phyloP scores from a whole-genome alignment of 2,329 filamentous ascomycete species.

The Neurospora sp. region DNA sequence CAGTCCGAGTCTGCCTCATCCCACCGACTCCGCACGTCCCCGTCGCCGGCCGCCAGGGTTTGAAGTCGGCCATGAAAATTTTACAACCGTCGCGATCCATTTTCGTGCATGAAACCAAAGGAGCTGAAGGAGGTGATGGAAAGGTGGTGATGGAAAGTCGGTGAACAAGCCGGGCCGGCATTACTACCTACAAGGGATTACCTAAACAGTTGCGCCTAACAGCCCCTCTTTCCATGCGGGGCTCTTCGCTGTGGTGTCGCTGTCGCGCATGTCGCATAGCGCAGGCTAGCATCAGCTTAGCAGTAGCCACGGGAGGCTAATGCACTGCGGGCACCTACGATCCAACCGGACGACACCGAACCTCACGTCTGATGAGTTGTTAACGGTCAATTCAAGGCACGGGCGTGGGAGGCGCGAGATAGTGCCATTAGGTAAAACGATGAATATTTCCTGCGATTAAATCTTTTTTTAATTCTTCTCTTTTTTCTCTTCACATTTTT shows the following conservation, averaged over 20 bases:
- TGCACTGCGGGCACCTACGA: not conserved
- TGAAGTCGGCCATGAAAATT: not conserved
- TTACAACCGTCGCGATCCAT: not conserved
- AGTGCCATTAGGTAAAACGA: not conserved
- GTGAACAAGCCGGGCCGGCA: not conserved
- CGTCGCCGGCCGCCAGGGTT: not conserved
- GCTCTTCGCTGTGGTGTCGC: not conserved
- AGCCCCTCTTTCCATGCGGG: not conserved
- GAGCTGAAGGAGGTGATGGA: slow-evolving; percentile 23
- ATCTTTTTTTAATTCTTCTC: not conserved
- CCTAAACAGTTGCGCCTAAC: not conserved
- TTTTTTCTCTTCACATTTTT: not conserved
- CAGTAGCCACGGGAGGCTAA: not conserved
- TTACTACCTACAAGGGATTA: not conserved
- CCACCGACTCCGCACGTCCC: not conserved
- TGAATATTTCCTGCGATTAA: not conserved
- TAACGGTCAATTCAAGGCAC: not conserved
- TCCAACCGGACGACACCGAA: not conserved
- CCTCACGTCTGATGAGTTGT: not conserved
- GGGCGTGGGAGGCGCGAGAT: not conserved
- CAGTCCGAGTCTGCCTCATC: not conserved
- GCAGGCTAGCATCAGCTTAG: not conserved
- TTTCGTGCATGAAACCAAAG: not conserved
- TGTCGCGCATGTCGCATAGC: not conserved
- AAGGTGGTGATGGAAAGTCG: not conserved